phyloP scores from a whole-genome alignment of 805 yeast species.

The Candida oleophila region DNA sequence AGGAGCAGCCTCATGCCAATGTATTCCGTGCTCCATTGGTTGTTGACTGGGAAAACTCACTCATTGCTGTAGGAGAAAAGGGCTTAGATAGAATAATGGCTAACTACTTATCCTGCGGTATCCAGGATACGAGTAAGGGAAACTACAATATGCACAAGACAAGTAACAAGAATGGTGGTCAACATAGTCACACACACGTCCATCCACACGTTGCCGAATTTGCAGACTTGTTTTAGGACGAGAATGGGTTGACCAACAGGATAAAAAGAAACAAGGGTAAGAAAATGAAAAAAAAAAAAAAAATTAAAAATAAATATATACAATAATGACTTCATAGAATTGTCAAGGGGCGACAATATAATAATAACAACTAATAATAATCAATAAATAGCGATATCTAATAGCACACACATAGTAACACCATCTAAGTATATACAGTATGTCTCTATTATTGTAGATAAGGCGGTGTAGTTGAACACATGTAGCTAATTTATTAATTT shows the following conservation, averaged over 20 bases:
- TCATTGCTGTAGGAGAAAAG: constrained; percentile 39
- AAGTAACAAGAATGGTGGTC: background rate
- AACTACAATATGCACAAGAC: background rate
- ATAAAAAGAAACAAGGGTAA: background rate
- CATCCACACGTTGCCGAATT: constrained; percentile 46
- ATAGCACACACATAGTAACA: no score
- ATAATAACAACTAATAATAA: background rate
- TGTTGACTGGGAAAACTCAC: constrained; percentile 37
- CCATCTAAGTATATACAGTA: no score
- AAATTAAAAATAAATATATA: background rate
- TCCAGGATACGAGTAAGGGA: constrained; percentile 16
- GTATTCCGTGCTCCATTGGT: constrained; percentile 22
- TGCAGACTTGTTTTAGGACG: constrained; percentile 40
- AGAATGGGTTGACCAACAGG: background rate
- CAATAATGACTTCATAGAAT: background rate
- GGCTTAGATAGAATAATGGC: constrained; percentile 39
- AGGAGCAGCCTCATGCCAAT: constrained; percentile 1
- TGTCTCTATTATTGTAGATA: no score
- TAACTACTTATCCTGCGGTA: constrained; percentile 34
- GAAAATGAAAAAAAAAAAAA: background rate
- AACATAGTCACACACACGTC: constrained; percentile 12
- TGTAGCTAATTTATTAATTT: no score
- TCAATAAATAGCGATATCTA: no score
- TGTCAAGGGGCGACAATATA: constrained; percentile 1
- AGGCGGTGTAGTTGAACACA: no score